Conservation (phyloP, 768 basidiomycete genomes). For the Suillus hirtellus region DNA sequence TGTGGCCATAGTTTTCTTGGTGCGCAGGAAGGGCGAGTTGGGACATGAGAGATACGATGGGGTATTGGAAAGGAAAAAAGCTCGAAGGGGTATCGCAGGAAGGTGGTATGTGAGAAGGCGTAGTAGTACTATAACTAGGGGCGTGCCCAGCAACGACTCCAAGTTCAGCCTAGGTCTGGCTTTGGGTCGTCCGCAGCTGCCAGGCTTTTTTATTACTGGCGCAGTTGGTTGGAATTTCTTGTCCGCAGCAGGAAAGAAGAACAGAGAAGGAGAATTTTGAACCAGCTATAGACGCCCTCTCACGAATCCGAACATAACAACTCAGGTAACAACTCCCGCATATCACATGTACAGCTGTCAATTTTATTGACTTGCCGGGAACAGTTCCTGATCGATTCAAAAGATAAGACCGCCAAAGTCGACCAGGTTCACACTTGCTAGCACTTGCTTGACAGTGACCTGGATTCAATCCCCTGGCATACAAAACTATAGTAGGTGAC, state of each 20-base stretch:
- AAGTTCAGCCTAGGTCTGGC: neutral
- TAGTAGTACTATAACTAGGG: slow-evolving; percentile 1
- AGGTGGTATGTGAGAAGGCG: slow-evolving; percentile 10
- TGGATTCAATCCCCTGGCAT: neutral
- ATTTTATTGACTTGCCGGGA: neutral
- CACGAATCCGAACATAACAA: slow-evolving; percentile 7
- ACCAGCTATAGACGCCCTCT: slow-evolving; percentile 1
- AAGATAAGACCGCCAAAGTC: neutral
- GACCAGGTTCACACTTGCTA: too few relatives aligned
- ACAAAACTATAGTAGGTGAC: slow-evolving; percentile 16
- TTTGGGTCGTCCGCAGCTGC: slow-evolving; percentile 10
- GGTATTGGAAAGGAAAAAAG: slow-evolving; percentile 23
- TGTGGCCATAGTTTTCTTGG: slow-evolving; percentile 28
- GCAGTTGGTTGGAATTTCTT: neutral
- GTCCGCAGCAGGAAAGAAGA: slow-evolving; percentile 9
- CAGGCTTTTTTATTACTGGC: slow-evolving; percentile 8
- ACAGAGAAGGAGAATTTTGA: neutral
- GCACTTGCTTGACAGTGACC: too few relatives aligned
- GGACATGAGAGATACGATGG: slow-evolving; percentile 23
- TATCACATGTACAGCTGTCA: slow-evolving; percentile 7
- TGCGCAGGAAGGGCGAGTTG: slow-evolving; percentile 16
- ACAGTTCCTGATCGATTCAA: slow-evolving; percentile 3
- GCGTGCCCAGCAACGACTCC: slow-evolving; percentile 6
- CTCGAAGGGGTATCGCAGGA: slow-evolving; percentile 5
- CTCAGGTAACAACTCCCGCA: slow-evolving; percentile 9